phyloP scores from a whole-genome alignment of 2,329 filamentous ascomycete genomes.

The Trichoderma harzianum region DNA sequence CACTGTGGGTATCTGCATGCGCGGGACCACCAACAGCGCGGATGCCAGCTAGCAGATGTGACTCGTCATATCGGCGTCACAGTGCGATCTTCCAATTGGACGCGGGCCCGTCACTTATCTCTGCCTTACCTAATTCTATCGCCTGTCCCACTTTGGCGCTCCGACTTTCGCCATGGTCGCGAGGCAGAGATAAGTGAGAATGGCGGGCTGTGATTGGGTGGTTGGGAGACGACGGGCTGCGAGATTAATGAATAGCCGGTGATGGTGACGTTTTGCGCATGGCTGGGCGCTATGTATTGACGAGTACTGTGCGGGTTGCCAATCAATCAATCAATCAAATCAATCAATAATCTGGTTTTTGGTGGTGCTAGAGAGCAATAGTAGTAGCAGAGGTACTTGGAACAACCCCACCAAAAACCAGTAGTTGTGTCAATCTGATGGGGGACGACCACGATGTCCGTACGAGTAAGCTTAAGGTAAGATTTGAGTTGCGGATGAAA shows the following conservation, averaged over 20 bases:
- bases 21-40: neutral
- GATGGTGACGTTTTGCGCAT: conserved; percentile 7
- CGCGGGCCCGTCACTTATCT: conserved; percentile 11
- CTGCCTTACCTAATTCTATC: conserved; percentile 16
- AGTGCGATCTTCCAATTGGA: conserved; percentile 14
- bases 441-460: no score
- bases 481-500: neutral
- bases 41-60: conserved; percentile 5
- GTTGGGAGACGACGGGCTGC: neutral
- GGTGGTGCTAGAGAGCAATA: no score
- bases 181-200: conserved; percentile 9
- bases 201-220: neutral
- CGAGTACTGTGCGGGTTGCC: no score
- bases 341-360: no score
- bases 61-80: conserved; percentile 10
- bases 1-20: conserved; percentile 4
- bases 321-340: no score
- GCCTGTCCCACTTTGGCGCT: conserved; percentile 5
- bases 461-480: neutral
- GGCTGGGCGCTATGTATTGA: neutral
- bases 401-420: neutral
- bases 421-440: no score
- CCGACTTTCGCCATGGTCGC: conserved; percentile 10
- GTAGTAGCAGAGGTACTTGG: neutral
- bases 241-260: conserved; percentile 11